These are phyloP conservation scores for Apiotrichum montevideense DNA, from an alignment of 1,284 basidiomycete species.

Conservation along the genomic window DNA sequence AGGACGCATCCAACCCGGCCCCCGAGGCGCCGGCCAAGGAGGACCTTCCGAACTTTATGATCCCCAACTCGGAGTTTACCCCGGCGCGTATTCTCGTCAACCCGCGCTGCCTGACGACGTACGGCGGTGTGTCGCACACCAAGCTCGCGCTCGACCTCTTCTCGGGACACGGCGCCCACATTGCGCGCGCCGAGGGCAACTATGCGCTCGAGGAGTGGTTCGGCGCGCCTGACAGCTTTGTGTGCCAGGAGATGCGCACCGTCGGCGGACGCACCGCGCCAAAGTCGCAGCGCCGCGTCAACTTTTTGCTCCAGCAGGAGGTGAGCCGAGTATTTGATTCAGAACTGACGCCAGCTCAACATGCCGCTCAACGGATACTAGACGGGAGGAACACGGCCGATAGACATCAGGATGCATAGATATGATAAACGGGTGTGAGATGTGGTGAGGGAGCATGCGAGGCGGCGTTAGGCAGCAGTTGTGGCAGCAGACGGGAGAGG, in stretches of 20 bases:
- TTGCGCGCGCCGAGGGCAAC: slow-evolving; percentile 50
- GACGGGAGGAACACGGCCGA: not conserved
- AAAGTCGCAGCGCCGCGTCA: slow-evolving; percentile 79
- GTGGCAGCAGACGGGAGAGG: too few species aligned
- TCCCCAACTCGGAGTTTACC: slow-evolving; percentile 76
- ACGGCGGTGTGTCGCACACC: slow-evolving; percentile 89
- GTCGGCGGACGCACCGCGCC: slow-evolving; percentile 84
- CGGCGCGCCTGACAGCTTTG: slow-evolving; percentile 87
- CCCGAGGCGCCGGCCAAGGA: slow-evolving; percentile 40
- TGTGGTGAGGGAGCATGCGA: too few species aligned
- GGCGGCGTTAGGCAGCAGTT: too few species aligned
- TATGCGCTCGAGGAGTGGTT: slow-evolving; percentile 89
- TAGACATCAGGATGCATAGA: not conserved
- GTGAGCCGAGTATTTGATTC: slow-evolving; percentile 25
- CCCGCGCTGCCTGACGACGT: slow-evolving; percentile 89
- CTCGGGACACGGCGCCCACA: slow-evolving; percentile 56
- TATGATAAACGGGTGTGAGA: too few species aligned
- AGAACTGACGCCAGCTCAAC: not conserved
- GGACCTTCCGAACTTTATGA: slow-evolving; percentile 31
- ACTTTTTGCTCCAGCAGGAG: slow-evolving; percentile 68
- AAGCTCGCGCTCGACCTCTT: slow-evolving; percentile 86
- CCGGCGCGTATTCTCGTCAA: slow-evolving; percentile 87
- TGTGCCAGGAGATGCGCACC: slow-evolving; percentile 91
- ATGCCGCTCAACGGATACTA: not conserved
- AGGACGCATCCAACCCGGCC: slow-evolving; percentile 43